phyloP scores from a whole-genome alignment of 2,329 filamentous ascomycete genomes.

The Aspergillus sergii region DNA sequence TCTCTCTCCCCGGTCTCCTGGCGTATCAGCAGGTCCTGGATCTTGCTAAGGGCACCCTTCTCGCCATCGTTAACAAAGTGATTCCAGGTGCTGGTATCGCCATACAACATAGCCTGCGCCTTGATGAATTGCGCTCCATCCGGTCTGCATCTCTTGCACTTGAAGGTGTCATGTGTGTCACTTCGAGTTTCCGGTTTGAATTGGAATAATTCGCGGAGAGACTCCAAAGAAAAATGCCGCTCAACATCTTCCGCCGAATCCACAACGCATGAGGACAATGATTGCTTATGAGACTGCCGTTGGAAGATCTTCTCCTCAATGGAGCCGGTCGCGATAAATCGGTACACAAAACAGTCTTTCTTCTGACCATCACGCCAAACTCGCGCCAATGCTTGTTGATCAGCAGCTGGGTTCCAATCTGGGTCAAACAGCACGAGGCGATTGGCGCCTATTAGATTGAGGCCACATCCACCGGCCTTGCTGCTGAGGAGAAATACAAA shows the following conservation, averaged over 20 bases:
- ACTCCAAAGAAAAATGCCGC: conserved; percentile 91
- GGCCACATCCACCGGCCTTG: conserved; percentile 93
- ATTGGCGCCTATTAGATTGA: conserved; percentile 94
- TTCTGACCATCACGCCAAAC: conserved; percentile 99
- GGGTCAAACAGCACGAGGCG: conserved; percentile 95
- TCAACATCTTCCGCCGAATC: conserved; percentile 97
- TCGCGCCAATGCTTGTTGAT: conserved; percentile 94
- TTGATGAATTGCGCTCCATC: conserved; percentile 88
- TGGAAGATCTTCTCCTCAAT: conserved; percentile 99
- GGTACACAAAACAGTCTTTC: conserved; percentile 98
- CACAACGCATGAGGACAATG: conserved; percentile 91
- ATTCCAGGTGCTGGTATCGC: conserved; percentile 99
- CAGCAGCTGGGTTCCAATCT: conserved; percentile 96
- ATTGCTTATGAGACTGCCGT: conserved; percentile 96
- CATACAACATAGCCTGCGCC: conserved; percentile 92
- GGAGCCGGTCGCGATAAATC: conserved; percentile 97
- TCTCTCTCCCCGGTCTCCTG: conserved; percentile 79
- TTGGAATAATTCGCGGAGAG: conserved; percentile 89
- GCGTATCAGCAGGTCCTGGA: conserved; percentile 86
- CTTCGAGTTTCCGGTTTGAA: conserved; percentile 82
- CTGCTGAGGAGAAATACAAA: conserved; percentile 96
- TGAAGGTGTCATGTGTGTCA: conserved; percentile 98
- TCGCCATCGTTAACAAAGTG: conserved; percentile 82
- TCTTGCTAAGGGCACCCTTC: conserved; percentile 68
- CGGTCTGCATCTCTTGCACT: conserved; percentile 90